A percentile compares a stretch with the other conserved stretches of the same genome.
phyloP scores from a whole-genome alignment of 2,329 filamentous ascomycete species.

The Aspergillus novofumigatus region DNA sequence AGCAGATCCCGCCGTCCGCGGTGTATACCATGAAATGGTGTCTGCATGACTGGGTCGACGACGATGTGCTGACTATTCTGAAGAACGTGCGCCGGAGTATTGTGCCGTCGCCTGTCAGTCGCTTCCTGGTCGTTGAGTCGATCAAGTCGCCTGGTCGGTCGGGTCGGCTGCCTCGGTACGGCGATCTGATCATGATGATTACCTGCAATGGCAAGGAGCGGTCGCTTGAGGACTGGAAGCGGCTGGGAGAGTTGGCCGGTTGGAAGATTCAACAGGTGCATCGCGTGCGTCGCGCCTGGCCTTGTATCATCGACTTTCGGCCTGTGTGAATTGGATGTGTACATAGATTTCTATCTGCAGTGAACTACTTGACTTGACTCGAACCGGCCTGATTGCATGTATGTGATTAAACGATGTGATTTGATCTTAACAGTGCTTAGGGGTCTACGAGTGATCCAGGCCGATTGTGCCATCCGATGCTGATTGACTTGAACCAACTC shows the following conservation, averaged over 20 bases:
- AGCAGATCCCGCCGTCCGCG: not conserved
- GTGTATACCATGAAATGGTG: not conserved
- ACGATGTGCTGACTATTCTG: not conserved
- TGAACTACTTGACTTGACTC: too few species aligned
- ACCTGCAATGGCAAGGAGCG: not conserved
- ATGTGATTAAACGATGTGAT: too few species aligned
- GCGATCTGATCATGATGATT: not conserved
- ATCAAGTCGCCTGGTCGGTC: not conserved
- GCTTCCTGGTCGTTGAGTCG: not conserved
- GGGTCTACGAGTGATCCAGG: too few species aligned
- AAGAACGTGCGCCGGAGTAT: not conserved
- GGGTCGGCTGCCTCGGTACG: not conserved
- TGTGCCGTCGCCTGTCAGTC: not conserved
- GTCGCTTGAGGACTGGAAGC: not conserved
- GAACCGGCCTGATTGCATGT: too few species aligned
- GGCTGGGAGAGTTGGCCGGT: not conserved
- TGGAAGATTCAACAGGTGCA: not conserved
- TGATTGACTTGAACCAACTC: too few species aligned
- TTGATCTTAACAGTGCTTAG: too few species aligned
- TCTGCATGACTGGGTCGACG: constrained; percentile 1
- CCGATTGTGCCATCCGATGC: too few species aligned
- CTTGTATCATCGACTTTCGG: not conserved
- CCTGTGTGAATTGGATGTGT: not conserved
- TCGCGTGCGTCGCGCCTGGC: not conserved
- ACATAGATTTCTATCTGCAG: not conserved